Evolutionary conservation across 2,329 filamentous ascomycete species (phyloP), one percentile per base, ranked within the genome.

Genomic region (Diplodia intermedia): DNA sequence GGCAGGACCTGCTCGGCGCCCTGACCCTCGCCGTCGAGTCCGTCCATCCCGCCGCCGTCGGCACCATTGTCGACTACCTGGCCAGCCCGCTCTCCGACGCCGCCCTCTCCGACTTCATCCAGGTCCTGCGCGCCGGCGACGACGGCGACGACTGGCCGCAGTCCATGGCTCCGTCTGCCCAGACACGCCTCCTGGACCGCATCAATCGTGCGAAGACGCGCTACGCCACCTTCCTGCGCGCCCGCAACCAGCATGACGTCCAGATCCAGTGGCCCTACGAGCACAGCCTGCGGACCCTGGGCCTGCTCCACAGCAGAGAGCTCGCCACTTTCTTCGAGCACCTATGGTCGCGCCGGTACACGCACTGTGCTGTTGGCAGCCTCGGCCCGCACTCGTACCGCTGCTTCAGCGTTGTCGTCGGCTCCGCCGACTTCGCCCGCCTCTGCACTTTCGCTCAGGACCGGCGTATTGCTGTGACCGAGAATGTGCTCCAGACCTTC

Each of bases 181-280:
- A 49, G 11, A 2, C 15, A 15, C 36, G 38, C 12, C 66, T 68
- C 6, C 40, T 63, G 7, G 33, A 43, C 26, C 57, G 52, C 57
- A 68, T 68, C 12, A 60, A 63, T 31, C 40, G 26, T 20, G 66
- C 66, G 12, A 68, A 68, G 60, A 65, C 66, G 6, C 66, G 60
- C 29, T 68, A 68, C 20, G 66, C 66, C 20, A 68, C 66, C 14
- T 68, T 29, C 31, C 40, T 68, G 11, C 66, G 66, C 15, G 66
- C 52, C 8, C 26, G 40, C 33, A 38, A 40, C 40, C 52, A 52
- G 66, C 52, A 61, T n/a, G 66, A 68, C 36, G 40, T 68, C 20
- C 36, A 38, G 49, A 36, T 68, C 38, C 23, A 40, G 14, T 68
- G 66, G 66, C 26, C 52, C 11, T 56, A 62, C 38, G 29, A 53